Evolutionary conservation across 2,329 filamentous ascomycete genomes (phyloP).

Genomic region (Dothiorella sarmentorum): DNA sequence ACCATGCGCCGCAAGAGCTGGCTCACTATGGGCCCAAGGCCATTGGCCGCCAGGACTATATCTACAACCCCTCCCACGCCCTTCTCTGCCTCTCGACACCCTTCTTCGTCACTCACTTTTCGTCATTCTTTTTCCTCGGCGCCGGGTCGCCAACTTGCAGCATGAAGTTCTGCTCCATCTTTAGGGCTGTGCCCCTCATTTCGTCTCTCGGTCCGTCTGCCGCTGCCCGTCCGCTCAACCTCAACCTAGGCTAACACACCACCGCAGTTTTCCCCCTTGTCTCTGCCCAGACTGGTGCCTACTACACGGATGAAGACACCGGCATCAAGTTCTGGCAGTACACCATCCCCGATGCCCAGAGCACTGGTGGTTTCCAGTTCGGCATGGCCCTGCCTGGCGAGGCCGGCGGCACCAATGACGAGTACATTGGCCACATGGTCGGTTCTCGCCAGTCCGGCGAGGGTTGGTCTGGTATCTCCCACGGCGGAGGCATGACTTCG

Average conservation of each 20-base stretch:
- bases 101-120: neutral
- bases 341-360: slow-evolving; percentile 26
- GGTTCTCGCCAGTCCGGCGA: slow-evolving; percentile 29
- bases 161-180: slow-evolving; percentile 35
- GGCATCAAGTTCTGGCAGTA: slow-evolving; percentile 23
- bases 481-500: slow-evolving; percentile 35
- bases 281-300: slow-evolving; percentile 27
- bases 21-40: neutral
- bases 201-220: slow-evolving; percentile 31
- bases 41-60: slow-evolving; percentile 1
- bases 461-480: slow-evolving; percentile 38
- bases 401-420: slow-evolving; percentile 17
- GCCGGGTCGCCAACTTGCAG: slow-evolving; percentile 21
- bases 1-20: too few species aligned
- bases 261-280: slow-evolving; percentile 26
- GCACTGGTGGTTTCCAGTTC: slow-evolving; percentile 34
- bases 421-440: slow-evolving; percentile 39
- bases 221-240: neutral
- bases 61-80: neutral
- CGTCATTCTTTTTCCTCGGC: slow-evolving; percentile 1
- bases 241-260: slow-evolving; percentile 18
- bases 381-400: slow-evolving; percentile 32
- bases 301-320: slow-evolving; percentile 7
- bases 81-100: slow-evolving; percentile 19
- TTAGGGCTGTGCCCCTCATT: slow-evolving; percentile 37